A percentile compares a stretch with the other conserved stretches of the same genome.
phyloP scores from a whole-genome alignment of 208 protist genomes.

The Angomonas deanei region DNA sequence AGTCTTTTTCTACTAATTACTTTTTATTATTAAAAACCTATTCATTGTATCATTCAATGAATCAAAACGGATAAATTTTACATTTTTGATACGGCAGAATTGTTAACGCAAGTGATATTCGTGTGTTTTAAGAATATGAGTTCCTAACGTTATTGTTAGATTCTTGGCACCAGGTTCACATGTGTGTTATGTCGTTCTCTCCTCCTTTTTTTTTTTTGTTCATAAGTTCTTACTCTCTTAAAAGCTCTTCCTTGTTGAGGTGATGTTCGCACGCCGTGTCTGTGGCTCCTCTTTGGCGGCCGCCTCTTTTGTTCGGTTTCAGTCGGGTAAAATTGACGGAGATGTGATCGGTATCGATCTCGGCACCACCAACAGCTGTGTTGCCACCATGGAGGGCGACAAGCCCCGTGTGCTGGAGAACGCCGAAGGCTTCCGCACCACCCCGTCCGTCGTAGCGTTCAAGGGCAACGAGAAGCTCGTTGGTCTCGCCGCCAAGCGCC shows the following conservation, averaged over 20 bases:
- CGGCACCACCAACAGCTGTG: slow-evolving; percentile 76
- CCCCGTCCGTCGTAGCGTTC: slow-evolving; percentile 81
- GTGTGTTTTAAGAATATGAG: too few relatives aligned
- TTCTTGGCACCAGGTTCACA: too few relatives aligned
- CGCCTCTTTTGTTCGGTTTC: slow-evolving; percentile 29
- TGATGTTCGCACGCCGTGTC: slow-evolving; percentile 65
- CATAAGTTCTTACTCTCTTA: background rate
- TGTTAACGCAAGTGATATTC: too few relatives aligned
- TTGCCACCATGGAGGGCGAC: slow-evolving; percentile 81
- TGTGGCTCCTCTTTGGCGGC: slow-evolving; percentile 23
- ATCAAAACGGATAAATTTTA: too few relatives aligned
- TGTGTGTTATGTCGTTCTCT: background rate
- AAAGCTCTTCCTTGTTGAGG: background rate
- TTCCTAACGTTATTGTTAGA: too few relatives aligned
- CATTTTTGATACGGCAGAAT: too few relatives aligned
- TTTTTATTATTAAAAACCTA: background rate
- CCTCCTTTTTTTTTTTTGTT: background rate
- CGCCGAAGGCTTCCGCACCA: slow-evolving; percentile 79
- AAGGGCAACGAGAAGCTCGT: slow-evolving; percentile 80
- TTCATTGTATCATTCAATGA: background rate
- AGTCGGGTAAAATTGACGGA: slow-evolving; percentile 62
- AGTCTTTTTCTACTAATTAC: background rate
- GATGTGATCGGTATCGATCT: slow-evolving; percentile 84
- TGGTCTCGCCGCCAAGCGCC: slow-evolving; percentile 67
- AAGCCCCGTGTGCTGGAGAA: slow-evolving; percentile 89